These are phyloP conservation scores for Aspergillus funiculosus DNA, from an alignment of 495 filamentous ascomycete species.

Conservation along the genomic window DNA sequence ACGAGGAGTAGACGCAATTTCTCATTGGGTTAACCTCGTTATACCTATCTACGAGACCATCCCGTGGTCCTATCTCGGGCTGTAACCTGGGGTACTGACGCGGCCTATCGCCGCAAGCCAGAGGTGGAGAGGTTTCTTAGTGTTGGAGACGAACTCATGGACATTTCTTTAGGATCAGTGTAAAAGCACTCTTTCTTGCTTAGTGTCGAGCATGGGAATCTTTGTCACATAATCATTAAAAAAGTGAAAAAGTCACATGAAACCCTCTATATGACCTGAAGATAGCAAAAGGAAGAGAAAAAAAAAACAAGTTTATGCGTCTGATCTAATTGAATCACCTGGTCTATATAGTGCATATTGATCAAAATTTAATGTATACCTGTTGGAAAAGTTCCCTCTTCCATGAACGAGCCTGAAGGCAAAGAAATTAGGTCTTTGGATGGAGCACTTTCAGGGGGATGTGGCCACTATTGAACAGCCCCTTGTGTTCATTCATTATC, in stretches of 20 bases:
- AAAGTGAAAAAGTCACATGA: constrained; percentile 13
- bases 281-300: neutral
- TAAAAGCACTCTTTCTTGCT: neutral
- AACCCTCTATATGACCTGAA: constrained; percentile 8
- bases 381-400: neutral
- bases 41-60: constrained; percentile 12
- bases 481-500: too few relatives aligned
- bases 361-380: too few relatives aligned
- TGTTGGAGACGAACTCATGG: neutral
- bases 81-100: constrained; percentile 4
- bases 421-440: neutral
- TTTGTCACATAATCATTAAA: constrained; percentile 13
- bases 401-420: too few relatives aligned
- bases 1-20: constrained; percentile 48
- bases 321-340: too few relatives aligned
- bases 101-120: constrained; percentile 4
- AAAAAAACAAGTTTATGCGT: neutral
- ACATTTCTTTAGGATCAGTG: neutral
- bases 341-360: too few relatives aligned
- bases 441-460: constrained; percentile 1
- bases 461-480: too few relatives aligned
- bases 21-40: constrained; percentile 8
- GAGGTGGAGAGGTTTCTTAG: constrained; percentile 7
- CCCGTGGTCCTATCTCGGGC: constrained; percentile 10
- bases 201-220: constrained; percentile 1